Evolutionary conservation across 2,329 filamentous ascomycete genomes (phyloP).

Genomic region (Cryphonectria naterciae): DNA sequence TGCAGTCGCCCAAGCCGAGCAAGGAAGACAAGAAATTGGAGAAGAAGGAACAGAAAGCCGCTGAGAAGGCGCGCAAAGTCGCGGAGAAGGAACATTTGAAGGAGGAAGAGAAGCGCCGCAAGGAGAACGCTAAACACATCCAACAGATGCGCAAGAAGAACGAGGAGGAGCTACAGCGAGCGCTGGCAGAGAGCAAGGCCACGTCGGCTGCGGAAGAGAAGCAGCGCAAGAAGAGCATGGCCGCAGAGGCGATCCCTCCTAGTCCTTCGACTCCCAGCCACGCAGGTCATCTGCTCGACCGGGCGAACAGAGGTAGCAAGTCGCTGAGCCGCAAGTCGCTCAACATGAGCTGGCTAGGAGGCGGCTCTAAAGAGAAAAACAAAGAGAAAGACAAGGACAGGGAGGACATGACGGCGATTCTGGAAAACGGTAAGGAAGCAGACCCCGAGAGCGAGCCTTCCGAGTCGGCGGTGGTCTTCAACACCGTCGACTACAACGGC

Average conservation of each 20-base stretch:
- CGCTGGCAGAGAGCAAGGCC: constrained; percentile 68
- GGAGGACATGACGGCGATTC: constrained; percentile 30
- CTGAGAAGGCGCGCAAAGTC: constrained; percentile 52
- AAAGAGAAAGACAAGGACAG: constrained; percentile 38
- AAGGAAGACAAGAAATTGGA: constrained; percentile 68
- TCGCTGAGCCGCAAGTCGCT: constrained; percentile 79
- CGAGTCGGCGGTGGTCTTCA: constrained; percentile 24
- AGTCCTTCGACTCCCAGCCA: constrained; percentile 33
- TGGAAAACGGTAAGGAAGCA: constrained; percentile 37
- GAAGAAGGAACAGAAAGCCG: constrained; percentile 68
- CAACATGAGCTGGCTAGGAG: constrained; percentile 58
- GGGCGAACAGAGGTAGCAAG: constrained; percentile 74
- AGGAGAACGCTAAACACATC: constrained; percentile 40
- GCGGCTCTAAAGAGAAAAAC: constrained; percentile 34
- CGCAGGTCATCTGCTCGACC: constrained; percentile 55
- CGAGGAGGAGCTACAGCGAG: constrained; percentile 64
- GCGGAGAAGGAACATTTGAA: constrained; percentile 53
- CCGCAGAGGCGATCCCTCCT: constrained; percentile 40
- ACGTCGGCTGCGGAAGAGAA: constrained; percentile 59
- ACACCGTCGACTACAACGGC: constrained; percentile 34
- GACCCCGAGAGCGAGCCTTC: constrained; percentile 14
- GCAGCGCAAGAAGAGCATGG: constrained; percentile 44
- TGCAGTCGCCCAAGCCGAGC: constrained; percentile 40
- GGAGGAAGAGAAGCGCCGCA: constrained; percentile 48
- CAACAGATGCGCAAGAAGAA: constrained; percentile 54